Conservation (phyloP, 495 filamentous ascomycete species). For the Achaetomiella virescens region DNA sequence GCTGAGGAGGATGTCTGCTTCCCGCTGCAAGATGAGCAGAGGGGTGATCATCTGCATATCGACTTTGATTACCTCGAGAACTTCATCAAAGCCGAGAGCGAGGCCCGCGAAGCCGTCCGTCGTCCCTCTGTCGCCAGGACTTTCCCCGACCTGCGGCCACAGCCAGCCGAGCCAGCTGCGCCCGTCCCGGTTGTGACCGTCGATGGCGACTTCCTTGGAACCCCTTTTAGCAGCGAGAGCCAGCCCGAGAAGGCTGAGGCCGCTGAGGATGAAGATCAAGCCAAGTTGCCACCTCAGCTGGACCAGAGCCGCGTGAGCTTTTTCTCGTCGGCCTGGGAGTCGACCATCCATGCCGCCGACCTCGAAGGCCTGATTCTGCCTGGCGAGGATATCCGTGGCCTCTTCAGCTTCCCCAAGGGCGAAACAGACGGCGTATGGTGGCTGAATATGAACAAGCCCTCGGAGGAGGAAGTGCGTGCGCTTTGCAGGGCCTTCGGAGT, state of each 20-base stretch:
- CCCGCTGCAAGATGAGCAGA: slow-evolving; percentile 49
- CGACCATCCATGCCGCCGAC: slow-evolving; percentile 82
- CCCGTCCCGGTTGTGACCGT: slow-evolving; percentile 32
- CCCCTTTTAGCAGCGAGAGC: slow-evolving; percentile 36
- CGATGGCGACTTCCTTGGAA: slow-evolving; percentile 44
- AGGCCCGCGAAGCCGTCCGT: slow-evolving; percentile 45
- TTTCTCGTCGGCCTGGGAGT: slow-evolving; percentile 89
- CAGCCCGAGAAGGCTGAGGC: slow-evolving; percentile 31
- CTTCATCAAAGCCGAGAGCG: slow-evolving; percentile 52
- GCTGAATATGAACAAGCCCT: slow-evolving; percentile 88
- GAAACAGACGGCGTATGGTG: slow-evolving; percentile 83
- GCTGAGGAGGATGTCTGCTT: slow-evolving; percentile 85
- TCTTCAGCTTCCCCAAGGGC: slow-evolving; percentile 68
- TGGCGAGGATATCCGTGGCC: slow-evolving; percentile 78
- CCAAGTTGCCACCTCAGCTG: slow-evolving; percentile 25
- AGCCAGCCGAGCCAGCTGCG: slow-evolving; percentile 11
- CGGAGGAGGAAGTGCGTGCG: slow-evolving; percentile 80
- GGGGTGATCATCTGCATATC: slow-evolving; percentile 50
- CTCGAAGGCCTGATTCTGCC: slow-evolving; percentile 81
- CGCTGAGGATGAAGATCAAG: slow-evolving; percentile 15
- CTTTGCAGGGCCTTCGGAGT: slow-evolving; percentile 87
- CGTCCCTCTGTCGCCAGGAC: slow-evolving; percentile 38
- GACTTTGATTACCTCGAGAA: slow-evolving; percentile 87
- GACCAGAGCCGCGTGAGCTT: slow-evolving; percentile 82
- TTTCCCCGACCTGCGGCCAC: slow-evolving; percentile 56